Evolutionary conservation across 2,329 filamentous ascomycete species (phyloP), one percentile per base, ranked within the genome.

Genomic region (Nothophoma quercina): DNA sequence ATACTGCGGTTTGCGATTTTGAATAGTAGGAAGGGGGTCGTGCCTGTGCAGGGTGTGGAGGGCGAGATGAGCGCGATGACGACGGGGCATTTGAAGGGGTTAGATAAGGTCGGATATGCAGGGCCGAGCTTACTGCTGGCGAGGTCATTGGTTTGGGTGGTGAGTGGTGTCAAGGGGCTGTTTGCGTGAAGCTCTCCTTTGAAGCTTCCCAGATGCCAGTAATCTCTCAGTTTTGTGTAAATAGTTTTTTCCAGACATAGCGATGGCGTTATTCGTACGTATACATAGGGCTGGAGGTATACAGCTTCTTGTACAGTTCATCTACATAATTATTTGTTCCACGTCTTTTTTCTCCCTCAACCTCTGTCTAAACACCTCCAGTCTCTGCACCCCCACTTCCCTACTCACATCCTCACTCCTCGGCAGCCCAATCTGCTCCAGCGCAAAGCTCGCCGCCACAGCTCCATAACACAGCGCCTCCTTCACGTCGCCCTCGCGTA

Each of bases 1-100:
- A 85, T 89, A 47, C 79, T 99, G 42, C 84, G 95, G 6, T 98
- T 98, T 56, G 72, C 72, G 0, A 73, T 75, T 42, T 26, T 75
- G 32, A 62, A 60, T 29, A 38, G 43, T 1, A 67, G 66, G 51
- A 70, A 68, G 4, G 67, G 59, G 34, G 35, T 46, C 7, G 36
- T 19, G 5, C 49, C 49, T 9, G 48, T 39, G 8, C 55, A 51
- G 13, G 39, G 56, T 8, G 46, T n/a, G 18, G 53, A 34, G 13
- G 50, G 36, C 5, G 49, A 29, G 35, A 32, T n/a, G n/a, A 15
- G 7, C 22, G 38, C 32, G 13, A 26, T 29, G 5, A 7, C 47
- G 33, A 21, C 23, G 21, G 9, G 13, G 19, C 8, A 39, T 1
- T 9, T 44, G 40, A 12, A 30, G 4, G 52, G 34, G n/a, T 41